These are phyloP conservation scores for Mycena vitilis DNA, from an alignment of 768 basidiomycete genomes.

Conservation along the genomic window DNA sequence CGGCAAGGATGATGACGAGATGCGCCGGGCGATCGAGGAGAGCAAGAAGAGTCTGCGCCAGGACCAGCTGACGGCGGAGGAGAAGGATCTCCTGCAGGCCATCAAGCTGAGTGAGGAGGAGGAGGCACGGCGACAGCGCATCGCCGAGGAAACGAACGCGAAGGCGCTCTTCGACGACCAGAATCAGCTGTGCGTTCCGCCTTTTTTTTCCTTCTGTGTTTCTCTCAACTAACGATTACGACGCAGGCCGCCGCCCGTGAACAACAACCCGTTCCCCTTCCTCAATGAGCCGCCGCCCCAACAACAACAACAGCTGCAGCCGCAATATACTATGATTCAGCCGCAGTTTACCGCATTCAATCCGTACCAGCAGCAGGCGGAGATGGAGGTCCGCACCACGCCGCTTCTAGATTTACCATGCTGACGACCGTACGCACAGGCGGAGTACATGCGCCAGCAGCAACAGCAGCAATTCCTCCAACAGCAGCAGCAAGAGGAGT, in stretches of 20 bases:
- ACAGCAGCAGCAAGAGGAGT: conserved; percentile 59
- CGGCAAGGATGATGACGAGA: conserved; percentile 79
- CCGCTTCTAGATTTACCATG: conserved; percentile 32
- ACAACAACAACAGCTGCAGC: conserved; percentile 65
- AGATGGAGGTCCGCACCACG: conserved; percentile 77
- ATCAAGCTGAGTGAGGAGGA: conserved; percentile 91
- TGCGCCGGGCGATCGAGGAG: conserved; percentile 88
- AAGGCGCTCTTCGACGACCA: conserved; percentile 88
- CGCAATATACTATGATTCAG: conserved; percentile 80
- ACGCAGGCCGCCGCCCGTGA: conserved; percentile 45
- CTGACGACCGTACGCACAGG: conserved; percentile 48
- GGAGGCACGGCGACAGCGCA: conserved; percentile 78
- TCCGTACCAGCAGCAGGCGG: conserved; percentile 91
- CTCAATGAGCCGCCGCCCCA: conserved; percentile 66
- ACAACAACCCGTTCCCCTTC: conserved; percentile 71
- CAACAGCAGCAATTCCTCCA: conserved; percentile 44
- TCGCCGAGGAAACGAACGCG: conserved; percentile 80
- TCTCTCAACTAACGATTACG: conserved; percentile 22
- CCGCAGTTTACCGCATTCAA: conserved; percentile 95
- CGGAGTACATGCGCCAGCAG: conserved; percentile 81
- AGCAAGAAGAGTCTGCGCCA: conserved; percentile 80
- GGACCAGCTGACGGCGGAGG: conserved; percentile 80
- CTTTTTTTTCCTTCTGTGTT: conserved; percentile 7
- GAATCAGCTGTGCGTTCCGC: conserved; percentile 73
- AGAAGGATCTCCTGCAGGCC: conserved; percentile 86